phyloP scores from a whole-genome alignment of 2,329 filamentous ascomycete genomes.

The Calcarisporium arbuscula region DNA sequence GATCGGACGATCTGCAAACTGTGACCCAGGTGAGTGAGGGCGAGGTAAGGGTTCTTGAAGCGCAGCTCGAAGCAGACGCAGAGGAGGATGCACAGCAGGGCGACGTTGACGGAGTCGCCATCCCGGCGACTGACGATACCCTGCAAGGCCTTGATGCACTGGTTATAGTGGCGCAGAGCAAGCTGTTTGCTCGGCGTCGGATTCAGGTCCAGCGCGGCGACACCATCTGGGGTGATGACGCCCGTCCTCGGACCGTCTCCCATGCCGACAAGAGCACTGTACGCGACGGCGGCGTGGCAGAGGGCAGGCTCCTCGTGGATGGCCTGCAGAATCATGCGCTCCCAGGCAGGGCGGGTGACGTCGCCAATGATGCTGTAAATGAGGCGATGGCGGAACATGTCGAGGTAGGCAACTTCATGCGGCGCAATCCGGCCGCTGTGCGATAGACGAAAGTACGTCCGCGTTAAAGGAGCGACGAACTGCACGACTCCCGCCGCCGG shows the following conservation, averaged over 20 bases:
- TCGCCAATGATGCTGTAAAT: constrained; percentile 12
- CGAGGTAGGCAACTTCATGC: constrained; percentile 4
- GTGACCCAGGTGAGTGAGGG: constrained; percentile 10
- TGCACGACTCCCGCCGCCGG: neutral
- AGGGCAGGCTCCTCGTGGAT: constrained; percentile 9
- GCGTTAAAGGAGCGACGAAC: constrained; percentile 15
- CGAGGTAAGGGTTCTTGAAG: constrained; percentile 5
- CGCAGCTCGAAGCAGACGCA: constrained; percentile 13
- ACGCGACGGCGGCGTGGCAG: constrained; percentile 10
- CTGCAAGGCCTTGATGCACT: constrained; percentile 7
- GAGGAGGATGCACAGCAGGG: constrained; percentile 10
- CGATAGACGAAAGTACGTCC: constrained; percentile 10
- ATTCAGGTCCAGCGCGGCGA: neutral
- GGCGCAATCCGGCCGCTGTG: neutral
- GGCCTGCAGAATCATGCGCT: constrained; percentile 9
- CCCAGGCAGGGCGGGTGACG: constrained; percentile 7
- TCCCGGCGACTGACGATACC: constrained; percentile 6
- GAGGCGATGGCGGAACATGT: constrained; percentile 10
- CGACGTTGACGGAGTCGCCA: constrained; percentile 7
- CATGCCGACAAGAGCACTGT: constrained; percentile 6
- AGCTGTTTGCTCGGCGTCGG: constrained; percentile 4
- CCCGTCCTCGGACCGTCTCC: neutral
- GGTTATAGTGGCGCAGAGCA: constrained; percentile 8
- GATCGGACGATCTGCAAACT: constrained; percentile 7
- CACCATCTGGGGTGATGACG: too few relatives aligned